phyloP scores from a whole-genome alignment of 225 moss, liverwort and hornwort genomes.

The Pleurozium schreberi region DNA sequence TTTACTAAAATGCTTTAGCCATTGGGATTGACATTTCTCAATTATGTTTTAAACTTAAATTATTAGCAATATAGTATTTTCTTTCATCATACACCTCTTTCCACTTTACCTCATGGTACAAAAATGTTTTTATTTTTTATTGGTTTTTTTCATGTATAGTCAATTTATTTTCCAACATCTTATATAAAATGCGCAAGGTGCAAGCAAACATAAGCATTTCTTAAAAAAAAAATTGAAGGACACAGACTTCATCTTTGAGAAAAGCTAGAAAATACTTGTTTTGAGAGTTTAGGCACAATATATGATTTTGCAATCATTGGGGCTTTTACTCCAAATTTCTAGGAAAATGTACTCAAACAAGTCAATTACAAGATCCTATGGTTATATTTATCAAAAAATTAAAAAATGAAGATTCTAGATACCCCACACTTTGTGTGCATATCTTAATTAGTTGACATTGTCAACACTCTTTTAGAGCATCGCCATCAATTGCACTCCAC shows the following conservation, averaged over 20 bases:
- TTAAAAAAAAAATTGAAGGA: background rate
- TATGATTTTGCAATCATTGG: background rate
- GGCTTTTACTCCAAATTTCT: background rate
- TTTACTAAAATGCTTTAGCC: background rate
- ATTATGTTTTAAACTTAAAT: background rate
- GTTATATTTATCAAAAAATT: background rate
- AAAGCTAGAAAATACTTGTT: background rate
- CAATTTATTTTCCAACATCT: background rate
- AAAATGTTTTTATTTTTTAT: background rate
- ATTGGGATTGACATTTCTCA: background rate
- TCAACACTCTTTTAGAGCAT: no score
- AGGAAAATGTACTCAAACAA: background rate
- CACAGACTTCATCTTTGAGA: background rate
- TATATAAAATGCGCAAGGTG: background rate
- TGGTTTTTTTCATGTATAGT: background rate
- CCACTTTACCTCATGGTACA: no score
- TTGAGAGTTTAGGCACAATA: no score
- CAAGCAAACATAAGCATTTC: background rate
- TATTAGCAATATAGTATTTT: background rate
- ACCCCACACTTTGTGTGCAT: accelerated
- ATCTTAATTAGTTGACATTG: no score
- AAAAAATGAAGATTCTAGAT: background rate
- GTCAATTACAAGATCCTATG: background rate
- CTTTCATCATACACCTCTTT: background rate
- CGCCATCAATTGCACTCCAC: no score